A percentile compares a stretch with the other conserved stretches of the same genome.
These are phyloP conservation scores for Yarrowia hollandica DNA, from an alignment of 805 yeast species.

Conservation along the genomic window DNA sequence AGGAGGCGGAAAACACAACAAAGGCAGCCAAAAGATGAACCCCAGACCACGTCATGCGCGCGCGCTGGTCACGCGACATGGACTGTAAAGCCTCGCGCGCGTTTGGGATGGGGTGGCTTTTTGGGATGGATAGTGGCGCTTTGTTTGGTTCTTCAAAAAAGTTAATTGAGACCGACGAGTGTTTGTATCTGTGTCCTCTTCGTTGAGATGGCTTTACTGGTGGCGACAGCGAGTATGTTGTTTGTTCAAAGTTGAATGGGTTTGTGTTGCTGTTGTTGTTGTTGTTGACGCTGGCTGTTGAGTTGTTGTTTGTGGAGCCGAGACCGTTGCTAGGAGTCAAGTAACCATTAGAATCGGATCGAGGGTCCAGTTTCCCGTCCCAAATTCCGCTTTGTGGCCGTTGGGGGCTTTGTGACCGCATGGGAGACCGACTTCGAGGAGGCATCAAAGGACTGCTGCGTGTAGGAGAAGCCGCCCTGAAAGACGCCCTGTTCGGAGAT, in stretches of 20 bases:
- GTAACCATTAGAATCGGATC: neutral
- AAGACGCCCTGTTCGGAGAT: slow-evolving; percentile 8
- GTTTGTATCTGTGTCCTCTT: slow-evolving; percentile 93
- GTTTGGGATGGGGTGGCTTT: slow-evolving; percentile 71
- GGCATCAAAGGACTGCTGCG: slow-evolving; percentile 13
- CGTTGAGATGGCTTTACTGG: slow-evolving; percentile 47
- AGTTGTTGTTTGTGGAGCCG: neutral
- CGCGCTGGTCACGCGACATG: slow-evolving; percentile 57
- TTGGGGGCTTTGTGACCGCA: slow-evolving; percentile 18
- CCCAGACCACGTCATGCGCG: slow-evolving; percentile 58
- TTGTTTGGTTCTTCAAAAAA: slow-evolving; percentile 87
- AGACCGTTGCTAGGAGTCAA: neutral
- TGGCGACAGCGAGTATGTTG: slow-evolving; percentile 42
- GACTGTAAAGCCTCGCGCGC: slow-evolving; percentile 61
- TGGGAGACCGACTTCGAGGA: slow-evolving; percentile 10
- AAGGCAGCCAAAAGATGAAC: slow-evolving; percentile 58
- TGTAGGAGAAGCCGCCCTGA: neutral
- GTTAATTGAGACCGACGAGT: slow-evolving; percentile 94
- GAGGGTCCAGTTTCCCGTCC: slow-evolving; percentile 20
- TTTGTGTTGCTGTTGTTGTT: too few species aligned
- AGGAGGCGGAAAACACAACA: slow-evolving; percentile 49
- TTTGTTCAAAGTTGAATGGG: slow-evolving; percentile 70
- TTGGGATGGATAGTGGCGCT: slow-evolving; percentile 62
- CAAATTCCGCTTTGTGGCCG: slow-evolving; percentile 10
- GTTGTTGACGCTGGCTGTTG: neutral